Base-by-base conservation (phyloP, 805 yeast genomes). In the Kockiozyma suomiensis region DNA sequence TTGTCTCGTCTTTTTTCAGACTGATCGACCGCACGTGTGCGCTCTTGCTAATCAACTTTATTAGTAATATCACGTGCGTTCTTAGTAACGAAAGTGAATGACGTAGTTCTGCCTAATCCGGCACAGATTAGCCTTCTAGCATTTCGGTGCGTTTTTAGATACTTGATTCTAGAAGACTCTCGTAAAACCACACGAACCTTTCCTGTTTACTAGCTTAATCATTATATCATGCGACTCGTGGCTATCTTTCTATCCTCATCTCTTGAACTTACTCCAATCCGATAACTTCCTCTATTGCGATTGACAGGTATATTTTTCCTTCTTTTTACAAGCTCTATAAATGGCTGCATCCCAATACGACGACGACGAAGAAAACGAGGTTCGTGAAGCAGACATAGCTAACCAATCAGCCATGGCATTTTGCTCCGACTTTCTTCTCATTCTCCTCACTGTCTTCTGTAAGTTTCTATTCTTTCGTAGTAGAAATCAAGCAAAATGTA, bases 371-470 rank as follows among this genome's bases (percentile, higher is more conserved):
- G 53, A 48, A 19, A 38, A 50, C 32, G 26, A 42, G 15, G 30
- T 28, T 21, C 54, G 54, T 41, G 59, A 50, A 25, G 59, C 54
- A 3, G 59, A 56, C 41, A 37, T 49, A 17, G 54, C 54, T 6
- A 56, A 50, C 50, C 59, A 42, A 19, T 40, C 54, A 3, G 38
- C 53, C 15, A 58, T 58, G 61, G 56, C 57, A 15, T 64, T 78
- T 85, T 48, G 50, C 55, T 28, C 64, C 30, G 56, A 61, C 38
- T 47, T 64, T 46, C 37, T 61, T 21, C 55, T 54, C 28, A 30
- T 58, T 33, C 17, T 59, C 21, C 43, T 61, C 59, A 54, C 59
- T 38, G 48, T 58, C 53, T 48, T 60, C 49, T 60, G 60, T 56
- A 30, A 2, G 60, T 56, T 13, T 30, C 38, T 21, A 4, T 28